Evolutionary conservation across 495 filamentous ascomycete species (phyloP).

Genomic region (Amorphotheca resinae): DNA sequence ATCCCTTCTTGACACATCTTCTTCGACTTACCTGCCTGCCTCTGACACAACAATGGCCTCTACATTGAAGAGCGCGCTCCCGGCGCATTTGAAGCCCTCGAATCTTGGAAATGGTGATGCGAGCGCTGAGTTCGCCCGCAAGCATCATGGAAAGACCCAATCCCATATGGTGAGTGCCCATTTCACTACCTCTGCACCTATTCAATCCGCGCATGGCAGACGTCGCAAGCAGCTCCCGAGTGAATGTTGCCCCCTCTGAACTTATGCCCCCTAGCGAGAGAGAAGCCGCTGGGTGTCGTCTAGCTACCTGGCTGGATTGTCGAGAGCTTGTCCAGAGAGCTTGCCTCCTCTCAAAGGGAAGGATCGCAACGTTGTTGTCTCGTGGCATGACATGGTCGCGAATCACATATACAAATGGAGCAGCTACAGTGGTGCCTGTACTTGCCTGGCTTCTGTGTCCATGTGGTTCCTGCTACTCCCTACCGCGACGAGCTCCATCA

Average conservation of each 20-base stretch:
- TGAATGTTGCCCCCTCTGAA: too few relatives aligned
- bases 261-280: too few relatives aligned
- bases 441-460: constrained; percentile 3
- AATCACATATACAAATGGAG: not conserved
- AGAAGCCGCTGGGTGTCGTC: too few relatives aligned
- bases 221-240: too few relatives aligned
- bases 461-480: not conserved
- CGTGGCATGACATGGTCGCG: too few relatives aligned
- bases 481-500: not conserved
- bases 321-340: too few relatives aligned
- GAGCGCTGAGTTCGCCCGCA: constrained; percentile 39
- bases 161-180: constrained; percentile 89
- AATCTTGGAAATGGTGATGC: constrained; percentile 33
- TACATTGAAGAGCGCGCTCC: constrained; percentile 56
- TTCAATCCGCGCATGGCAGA: constrained; percentile 2
- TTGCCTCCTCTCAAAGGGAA: too few relatives aligned
- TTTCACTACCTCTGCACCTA: too few relatives aligned
- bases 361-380: too few relatives aligned
- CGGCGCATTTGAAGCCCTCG: constrained; percentile 64
- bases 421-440: constrained; percentile 3
- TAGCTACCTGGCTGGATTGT: too few relatives aligned
- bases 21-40: not conserved
- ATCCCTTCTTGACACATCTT: not conserved
- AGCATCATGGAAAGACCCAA: constrained; percentile 90
- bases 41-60: constrained; percentile 47